Conservation (phyloP, 2,329 filamentous ascomycete genomes). For the Beauveria bassiana region DNA sequence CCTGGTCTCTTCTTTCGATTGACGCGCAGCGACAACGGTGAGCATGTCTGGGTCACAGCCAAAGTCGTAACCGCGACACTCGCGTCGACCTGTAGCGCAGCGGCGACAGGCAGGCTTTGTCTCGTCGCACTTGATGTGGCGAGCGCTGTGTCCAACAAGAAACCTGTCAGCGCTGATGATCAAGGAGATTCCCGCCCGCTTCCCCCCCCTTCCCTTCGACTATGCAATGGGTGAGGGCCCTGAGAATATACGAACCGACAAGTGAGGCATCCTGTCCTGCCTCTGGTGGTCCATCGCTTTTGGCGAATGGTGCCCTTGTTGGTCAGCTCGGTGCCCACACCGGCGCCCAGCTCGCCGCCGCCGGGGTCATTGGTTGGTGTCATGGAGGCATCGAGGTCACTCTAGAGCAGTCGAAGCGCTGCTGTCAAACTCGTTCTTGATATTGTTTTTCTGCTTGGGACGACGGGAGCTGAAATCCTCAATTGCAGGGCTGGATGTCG, state of each 20-base stretch:
- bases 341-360: background rate
- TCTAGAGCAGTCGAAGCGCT: too few relatives aligned
- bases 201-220: too few relatives aligned
- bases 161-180: background rate
- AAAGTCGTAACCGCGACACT: slow-evolving; percentile 1
- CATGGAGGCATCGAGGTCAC: too few relatives aligned
- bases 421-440: too few relatives aligned
- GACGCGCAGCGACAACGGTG: background rate
- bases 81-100: background rate
- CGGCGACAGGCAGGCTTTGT: background rate
- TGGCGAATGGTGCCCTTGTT: slow-evolving; percentile 1
- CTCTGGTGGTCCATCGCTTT: slow-evolving; percentile 1
- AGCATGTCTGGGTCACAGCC: background rate
- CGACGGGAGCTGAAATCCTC: background rate
- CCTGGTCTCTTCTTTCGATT: background rate
- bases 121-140: slow-evolving; percentile 1
- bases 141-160: background rate
- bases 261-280: slow-evolving; percentile 2
- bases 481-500: background rate
- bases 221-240: background rate
- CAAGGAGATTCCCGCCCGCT: too few relatives aligned
- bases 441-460: too few relatives aligned
- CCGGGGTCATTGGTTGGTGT: background rate
- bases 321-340: slow-evolving; percentile 2
- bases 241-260: background rate